These are phyloP conservation scores for Peniophora sp. DNA, from an alignment of 1,284 basidiomycete genomes.

Conservation along the genomic window DNA sequence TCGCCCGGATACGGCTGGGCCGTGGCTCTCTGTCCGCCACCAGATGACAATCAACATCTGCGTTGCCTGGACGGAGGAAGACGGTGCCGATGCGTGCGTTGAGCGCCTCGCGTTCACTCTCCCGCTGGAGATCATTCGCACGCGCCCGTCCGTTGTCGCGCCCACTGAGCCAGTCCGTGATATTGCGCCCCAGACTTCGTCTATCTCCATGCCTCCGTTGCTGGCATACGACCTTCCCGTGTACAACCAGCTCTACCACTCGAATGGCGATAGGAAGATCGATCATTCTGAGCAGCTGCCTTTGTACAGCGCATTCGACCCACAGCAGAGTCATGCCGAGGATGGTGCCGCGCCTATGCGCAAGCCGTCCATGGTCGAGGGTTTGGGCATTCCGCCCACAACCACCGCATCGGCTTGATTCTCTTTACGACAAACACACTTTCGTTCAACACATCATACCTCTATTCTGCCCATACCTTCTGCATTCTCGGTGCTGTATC, in stretches of 20 bases:
- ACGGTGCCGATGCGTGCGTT: constrained; percentile 17
- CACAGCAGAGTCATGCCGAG: no score
- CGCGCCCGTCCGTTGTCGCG: constrained; percentile 5
- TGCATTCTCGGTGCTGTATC: no score
- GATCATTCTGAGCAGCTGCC: constrained; percentile 63
- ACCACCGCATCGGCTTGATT: no score
- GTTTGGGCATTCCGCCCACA: no score
- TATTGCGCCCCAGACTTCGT: not conserved
- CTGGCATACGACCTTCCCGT: constrained; percentile 44
- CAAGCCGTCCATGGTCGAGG: no score
- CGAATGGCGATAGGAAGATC: constrained; percentile 62
- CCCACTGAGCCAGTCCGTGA: constrained; percentile 7
- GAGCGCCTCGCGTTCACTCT: constrained; percentile 37
- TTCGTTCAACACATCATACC: no score
- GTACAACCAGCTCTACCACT: constrained; percentile 69
- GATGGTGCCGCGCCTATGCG: no score
- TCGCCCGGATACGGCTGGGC: constrained; percentile 38
- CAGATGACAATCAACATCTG: constrained; percentile 40
- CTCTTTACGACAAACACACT: no score
- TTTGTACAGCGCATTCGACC: constrained; percentile 37
- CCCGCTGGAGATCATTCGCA: constrained; percentile 45
- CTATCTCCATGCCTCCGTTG: not conserved
- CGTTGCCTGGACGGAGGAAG: constrained; percentile 45
- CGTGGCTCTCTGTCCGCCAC: constrained; percentile 54
- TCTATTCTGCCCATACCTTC: no score